Conservation (phyloP, 768 basidiomycete species). For the Pilatotrama ljubarskyi region DNA sequence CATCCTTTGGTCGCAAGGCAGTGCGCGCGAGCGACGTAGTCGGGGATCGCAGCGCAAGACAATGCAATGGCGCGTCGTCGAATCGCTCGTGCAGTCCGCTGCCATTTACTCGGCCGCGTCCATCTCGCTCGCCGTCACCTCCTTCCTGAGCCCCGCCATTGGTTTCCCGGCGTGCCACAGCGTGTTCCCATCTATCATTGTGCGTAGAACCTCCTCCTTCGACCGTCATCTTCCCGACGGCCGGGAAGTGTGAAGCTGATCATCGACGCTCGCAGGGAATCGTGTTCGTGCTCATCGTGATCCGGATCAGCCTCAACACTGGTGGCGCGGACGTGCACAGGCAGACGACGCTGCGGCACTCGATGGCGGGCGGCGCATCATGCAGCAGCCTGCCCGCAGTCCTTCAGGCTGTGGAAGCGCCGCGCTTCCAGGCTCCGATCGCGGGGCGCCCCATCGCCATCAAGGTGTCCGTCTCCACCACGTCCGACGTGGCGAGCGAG, state of each 20-base stretch:
- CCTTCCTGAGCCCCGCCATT: constrained; percentile 8
- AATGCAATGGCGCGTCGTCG: constrained; percentile 7
- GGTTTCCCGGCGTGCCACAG: constrained; percentile 17
- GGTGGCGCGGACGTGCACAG: neutral
- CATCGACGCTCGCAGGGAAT: neutral
- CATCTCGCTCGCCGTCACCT: constrained; percentile 17
- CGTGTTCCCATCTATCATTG: constrained; percentile 17
- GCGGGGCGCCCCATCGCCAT: constrained; percentile 7
- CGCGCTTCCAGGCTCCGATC: neutral
- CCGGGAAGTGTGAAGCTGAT: neutral
- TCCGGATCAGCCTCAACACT: constrained; percentile 9
- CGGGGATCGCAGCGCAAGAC: constrained; percentile 3
- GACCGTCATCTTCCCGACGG: neutral
- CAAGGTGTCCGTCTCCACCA: constrained; percentile 16
- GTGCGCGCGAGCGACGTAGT: neutral
- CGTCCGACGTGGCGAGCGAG: constrained; percentile 4
- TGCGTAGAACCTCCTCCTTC: neutral
- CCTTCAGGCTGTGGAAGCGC: neutral
- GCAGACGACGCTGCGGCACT: neutral
- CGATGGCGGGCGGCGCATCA: neutral
- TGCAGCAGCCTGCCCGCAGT: neutral
- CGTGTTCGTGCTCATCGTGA: constrained; percentile 17
- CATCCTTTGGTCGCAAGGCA: neutral
- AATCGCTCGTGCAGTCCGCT: constrained; percentile 17
- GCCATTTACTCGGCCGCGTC: constrained; percentile 14